These are phyloP conservation scores for Claviceps sp. DNA, from an alignment of 2,329 filamentous ascomycete genomes.

Conservation along the genomic window DNA sequence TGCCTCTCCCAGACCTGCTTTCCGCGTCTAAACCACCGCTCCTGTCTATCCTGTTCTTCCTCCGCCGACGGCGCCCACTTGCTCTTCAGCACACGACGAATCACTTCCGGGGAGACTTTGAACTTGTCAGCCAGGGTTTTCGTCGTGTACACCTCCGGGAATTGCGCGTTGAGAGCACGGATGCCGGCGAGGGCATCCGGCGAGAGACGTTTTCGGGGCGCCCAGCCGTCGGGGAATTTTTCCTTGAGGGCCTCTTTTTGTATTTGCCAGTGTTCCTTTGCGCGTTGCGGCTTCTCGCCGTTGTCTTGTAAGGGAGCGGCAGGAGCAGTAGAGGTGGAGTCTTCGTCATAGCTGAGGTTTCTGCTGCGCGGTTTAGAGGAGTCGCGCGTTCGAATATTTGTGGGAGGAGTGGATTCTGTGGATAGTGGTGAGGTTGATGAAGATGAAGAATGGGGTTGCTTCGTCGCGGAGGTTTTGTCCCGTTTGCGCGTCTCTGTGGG, in stretches of 20 bases:
- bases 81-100: constrained; percentile 71
- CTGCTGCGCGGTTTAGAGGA: neutral
- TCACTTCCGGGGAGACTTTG: constrained; percentile 72
- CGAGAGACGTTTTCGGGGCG: constrained; percentile 72
- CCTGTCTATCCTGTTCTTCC: constrained; percentile 43
- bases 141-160: constrained; percentile 67
- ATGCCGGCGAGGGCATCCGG: constrained; percentile 89
- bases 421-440: neutral
- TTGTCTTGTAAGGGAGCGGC: too few species aligned
- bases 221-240: constrained; percentile 76
- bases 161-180: constrained; percentile 62
- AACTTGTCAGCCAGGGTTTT: constrained; percentile 63
- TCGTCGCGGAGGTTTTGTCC: neutral
- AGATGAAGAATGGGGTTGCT: neutral
- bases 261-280: constrained; percentile 48
- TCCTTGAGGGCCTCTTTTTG: constrained; percentile 62
- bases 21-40: constrained; percentile 48
- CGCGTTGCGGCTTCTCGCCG: neutral
- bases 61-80: constrained; percentile 55
- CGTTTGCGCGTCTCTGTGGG: neutral
- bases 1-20: constrained; percentile 44
- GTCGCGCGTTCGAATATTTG: neutral
- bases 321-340: neutral
- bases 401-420: neutral
- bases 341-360: neutral